A percentile compares a stretch with the other conserved stretches of the same genome.
Evolutionary conservation across 2,329 filamentous ascomycete species (phyloP).

Genomic region (Drechslerella dactyloides): DNA sequence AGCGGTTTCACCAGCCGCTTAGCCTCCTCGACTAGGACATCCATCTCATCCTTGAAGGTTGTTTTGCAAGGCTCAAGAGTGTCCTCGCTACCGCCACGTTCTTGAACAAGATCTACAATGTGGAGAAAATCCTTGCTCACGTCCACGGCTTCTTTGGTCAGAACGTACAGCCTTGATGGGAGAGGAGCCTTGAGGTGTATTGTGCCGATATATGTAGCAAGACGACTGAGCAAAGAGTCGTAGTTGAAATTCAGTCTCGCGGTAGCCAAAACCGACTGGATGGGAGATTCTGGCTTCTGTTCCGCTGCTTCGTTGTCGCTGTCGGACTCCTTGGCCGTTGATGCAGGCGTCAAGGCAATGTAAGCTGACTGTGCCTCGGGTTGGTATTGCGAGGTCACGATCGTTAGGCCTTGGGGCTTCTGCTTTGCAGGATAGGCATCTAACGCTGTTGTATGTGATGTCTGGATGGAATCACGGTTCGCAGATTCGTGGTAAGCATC

Average conservation of each 20-base stretch:
- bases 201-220: slow-evolving; percentile 89
- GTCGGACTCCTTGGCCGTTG: slow-evolving; percentile 43
- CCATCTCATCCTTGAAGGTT: slow-evolving; percentile 38
- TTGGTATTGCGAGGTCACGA: slow-evolving; percentile 42
- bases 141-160: slow-evolving; percentile 44
- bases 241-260: slow-evolving; percentile 34
- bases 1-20: slow-evolving; percentile 45
- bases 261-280: slow-evolving; percentile 19
- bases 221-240: slow-evolving; percentile 74
- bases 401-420: slow-evolving; percentile 39
- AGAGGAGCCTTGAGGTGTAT: slow-evolving; percentile 82
- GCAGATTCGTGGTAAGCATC: slow-evolving; percentile 11
- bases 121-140: slow-evolving; percentile 38
- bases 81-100: slow-evolving; percentile 22
- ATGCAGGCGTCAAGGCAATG: slow-evolving; percentile 40
- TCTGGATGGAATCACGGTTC: slow-evolving; percentile 42
- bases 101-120: slow-evolving; percentile 38
- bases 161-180: slow-evolving; percentile 30
- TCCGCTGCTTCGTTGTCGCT: slow-evolving; percentile 36
- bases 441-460: slow-evolving; percentile 33
- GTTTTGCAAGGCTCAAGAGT: slow-evolving; percentile 16
- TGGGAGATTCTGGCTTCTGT: slow-evolving; percentile 7
- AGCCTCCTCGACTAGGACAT: slow-evolving; percentile 34
- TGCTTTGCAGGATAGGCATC: slow-evolving; percentile 23
- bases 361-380: slow-evolving; percentile 24